Evolutionary conservation across 331 rosid species (phyloP), one percentile per base, ranked within the genome.

Genomic region (Stylosanthes scabra): DNA sequence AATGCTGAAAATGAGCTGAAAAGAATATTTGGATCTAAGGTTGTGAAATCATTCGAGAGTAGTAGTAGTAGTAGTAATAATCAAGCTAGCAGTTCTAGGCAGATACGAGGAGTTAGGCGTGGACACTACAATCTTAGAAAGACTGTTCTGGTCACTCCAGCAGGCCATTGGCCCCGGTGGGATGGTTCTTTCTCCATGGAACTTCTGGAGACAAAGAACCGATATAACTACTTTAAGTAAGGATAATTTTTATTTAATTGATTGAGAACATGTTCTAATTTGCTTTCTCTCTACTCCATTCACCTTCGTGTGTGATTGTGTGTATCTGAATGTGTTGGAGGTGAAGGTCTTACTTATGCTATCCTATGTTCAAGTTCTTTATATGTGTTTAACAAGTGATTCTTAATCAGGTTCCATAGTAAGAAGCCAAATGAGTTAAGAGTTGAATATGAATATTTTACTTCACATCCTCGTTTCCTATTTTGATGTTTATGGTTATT

Each of bases 11-110:
- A 92, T 77, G 99, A 92, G 78, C 86, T 95, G 57, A 86, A 83
- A 55, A 87, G 99, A 81, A 92, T 92, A 76, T 92, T 95, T 88
- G 98, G 99, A 71, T 86, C 97, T 7, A 95, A 95, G 86, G 97
- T 95, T 66, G 96, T 92, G 67, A 92, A 90, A 78, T 92, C 97
- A 8, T 90, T 90, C 61, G 98, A 90, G 88, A 88, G 75, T 84
- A 87, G 76, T 72, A n/a, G n/a, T n/a, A 82, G 86, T 46, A 81
- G 87, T 84, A 87, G 76, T 74, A 82, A 86, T 46, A 81, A 84
- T 65, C 97, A 88, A 77, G 89, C 88, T 16, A 81, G 97, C 77
- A 86, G 92, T 82, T 92, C 93, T 71, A 90, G 96, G 84, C 90
- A 82, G 83, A 62, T 74, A 20, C 91, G 96, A 52, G 97, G 99